A percentile compares a stretch with the other conserved stretches of the same genome.
These are phyloP conservation scores for Microdochium nivale DNA, from an alignment of 2,329 filamentous ascomycete species.

Conservation along the genomic window DNA sequence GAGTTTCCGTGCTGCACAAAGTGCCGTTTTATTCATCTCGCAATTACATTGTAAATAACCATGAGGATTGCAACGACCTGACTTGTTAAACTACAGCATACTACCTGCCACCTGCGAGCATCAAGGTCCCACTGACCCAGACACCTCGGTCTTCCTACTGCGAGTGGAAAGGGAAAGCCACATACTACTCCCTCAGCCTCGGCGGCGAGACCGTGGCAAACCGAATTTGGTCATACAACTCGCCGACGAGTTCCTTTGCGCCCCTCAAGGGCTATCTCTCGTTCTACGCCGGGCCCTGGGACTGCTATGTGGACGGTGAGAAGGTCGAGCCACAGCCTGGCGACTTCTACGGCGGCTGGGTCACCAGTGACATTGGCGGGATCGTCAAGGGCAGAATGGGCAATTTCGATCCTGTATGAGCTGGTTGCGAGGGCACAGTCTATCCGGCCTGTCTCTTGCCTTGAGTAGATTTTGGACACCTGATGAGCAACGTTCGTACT, in stretches of 20 bases:
- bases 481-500: too few relatives aligned
- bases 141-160: conserved; percentile 39
- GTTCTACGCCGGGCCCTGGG: conserved; percentile 54
- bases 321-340: conserved; percentile 49
- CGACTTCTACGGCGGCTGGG: conserved; percentile 58
- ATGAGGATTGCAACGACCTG: too few relatives aligned
- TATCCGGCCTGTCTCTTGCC: too few relatives aligned
- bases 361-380: conserved; percentile 50
- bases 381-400: conserved; percentile 34
- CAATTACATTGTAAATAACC: too few relatives aligned
- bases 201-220: conserved; percentile 32
- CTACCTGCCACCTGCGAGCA: conserved; percentile 44
- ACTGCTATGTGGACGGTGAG: conserved; percentile 54
- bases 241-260: conserved; percentile 41
- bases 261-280: conserved; percentile 46
- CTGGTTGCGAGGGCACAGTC: too few relatives aligned
- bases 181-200: conserved; percentile 41
- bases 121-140: conserved; percentile 36
- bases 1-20: too few relatives aligned
- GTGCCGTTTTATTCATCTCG: too few relatives aligned
- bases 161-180: conserved; percentile 54
- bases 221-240: conserved; percentile 51
- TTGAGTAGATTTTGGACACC: too few relatives aligned
- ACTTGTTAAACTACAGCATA: conserved; percentile 33
- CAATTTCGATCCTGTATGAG: conserved; percentile 24